A percentile compares a stretch with the other conserved stretches of the same genome.
Evolutionary conservation across 768 basidiomycete species (phyloP).

Genomic region (Trametes coccinea): DNA sequence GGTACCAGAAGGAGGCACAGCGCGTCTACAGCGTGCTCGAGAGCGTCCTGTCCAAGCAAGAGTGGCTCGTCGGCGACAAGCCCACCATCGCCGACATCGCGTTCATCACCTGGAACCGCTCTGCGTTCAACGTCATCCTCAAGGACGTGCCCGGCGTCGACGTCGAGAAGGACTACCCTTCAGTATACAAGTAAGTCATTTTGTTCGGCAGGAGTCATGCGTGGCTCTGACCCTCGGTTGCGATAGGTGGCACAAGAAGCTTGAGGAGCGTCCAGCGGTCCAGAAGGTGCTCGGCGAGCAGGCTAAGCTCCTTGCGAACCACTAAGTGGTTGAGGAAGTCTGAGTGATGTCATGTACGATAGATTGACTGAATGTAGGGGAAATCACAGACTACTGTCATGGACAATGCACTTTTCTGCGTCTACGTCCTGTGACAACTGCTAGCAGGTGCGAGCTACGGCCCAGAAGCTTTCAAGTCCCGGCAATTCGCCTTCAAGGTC

Average conservation of each 20-base stretch:
- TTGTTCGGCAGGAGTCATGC: not conserved
- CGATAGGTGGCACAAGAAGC: conserved; percentile 28
- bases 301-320: not conserved
- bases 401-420: no score
- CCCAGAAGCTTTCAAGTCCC: not conserved
- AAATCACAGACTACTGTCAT: no score
- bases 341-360: not conserved
- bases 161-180: conserved; percentile 26
- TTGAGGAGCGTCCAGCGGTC: conserved; percentile 16
- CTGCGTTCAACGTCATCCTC: conserved; percentile 12
- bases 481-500: not conserved
- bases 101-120: conserved; percentile 28
- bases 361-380: not conserved
- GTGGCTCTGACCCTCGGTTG: not conserved
- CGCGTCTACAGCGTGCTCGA: conserved; percentile 33
- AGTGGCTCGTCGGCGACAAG: conserved; percentile 32
- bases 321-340: not conserved
- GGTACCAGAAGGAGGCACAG: conserved; percentile 32
- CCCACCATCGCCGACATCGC: conserved; percentile 30
- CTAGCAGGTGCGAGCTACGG: no score
- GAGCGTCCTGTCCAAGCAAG: conserved; percentile 30
- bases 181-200: conserved; percentile 20
- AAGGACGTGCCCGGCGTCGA: conserved; percentile 12
- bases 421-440: no score
- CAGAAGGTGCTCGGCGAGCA: conserved; percentile 16